Evolutionary conservation across 2,329 filamentous ascomycete genomes (phyloP), one percentile per base, ranked within the genome.

Genomic region (Hortaea sp.): DNA sequence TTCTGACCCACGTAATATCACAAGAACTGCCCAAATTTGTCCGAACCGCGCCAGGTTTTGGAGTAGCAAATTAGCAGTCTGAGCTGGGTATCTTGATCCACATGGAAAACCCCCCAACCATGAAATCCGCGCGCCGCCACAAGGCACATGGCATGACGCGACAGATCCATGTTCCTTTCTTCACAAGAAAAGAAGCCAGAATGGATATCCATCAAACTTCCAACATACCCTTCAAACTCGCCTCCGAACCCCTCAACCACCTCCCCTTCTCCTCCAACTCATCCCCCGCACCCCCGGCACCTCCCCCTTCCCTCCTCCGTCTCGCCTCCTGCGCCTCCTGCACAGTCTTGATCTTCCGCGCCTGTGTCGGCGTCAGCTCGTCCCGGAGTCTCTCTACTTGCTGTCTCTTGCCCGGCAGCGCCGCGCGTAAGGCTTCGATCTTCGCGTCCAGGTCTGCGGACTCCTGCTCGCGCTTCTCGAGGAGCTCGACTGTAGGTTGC

Each of bases 211-310:
- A 20, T 39, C 13, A 39, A 10, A 39, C 40, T 5, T 81, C 78
- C 54, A 88, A 60, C 66, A 85, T 78, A 48, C 76, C 72, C 58
- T 69, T 78, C 62, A 88, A 63, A 10, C 67, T 75, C 6, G 69
- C 67, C 59, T 88, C 84, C n/a, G 78, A 79, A 12, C 81, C 81
- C 53, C 78, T 76, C 66, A 81, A 80, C 85, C 85, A 90, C 53
- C 84, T 72, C 5, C 82, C 85, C 55, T 80, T 75, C 64, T 85
- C 82, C 62, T 89, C 85, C 30, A 88, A 63, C 57, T 89, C 84
- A 56, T 88, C 84, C 11, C 79, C 79, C 38, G 80, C 77, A 11
- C 78, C 78, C 37, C 81, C 77, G 5, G 81, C 82, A 20, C 20
- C 20, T 5, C 79, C 60, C 61, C 74, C 63, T 57, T 87, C 83